Evolutionary conservation across 2,329 filamentous ascomycete species (phyloP).

Genomic region (Malbranchea zuffiana): DNA sequence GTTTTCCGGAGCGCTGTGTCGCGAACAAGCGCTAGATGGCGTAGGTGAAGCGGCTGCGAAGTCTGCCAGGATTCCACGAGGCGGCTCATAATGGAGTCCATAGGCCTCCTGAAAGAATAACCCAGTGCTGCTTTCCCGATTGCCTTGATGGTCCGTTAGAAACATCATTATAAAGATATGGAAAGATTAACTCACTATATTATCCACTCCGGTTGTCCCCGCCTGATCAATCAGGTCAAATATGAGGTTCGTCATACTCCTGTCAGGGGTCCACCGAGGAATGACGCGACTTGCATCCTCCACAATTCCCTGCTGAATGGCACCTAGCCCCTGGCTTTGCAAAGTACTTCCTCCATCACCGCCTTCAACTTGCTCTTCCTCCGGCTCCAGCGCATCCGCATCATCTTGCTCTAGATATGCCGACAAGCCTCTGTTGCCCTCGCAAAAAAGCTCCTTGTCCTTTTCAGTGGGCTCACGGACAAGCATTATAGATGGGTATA

Average conservation of each 20-base stretch:
- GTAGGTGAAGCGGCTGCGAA: slow-evolving; percentile 48
- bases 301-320: slow-evolving; percentile 6
- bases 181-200: slow-evolving; percentile 27
- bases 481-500: slow-evolving; percentile 36
- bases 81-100: slow-evolving; percentile 43
- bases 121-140: slow-evolving; percentile 38
- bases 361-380: slow-evolving; percentile 20
- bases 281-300: slow-evolving; percentile 28
- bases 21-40: slow-evolving; percentile 46
- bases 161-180: background rate
- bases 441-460: slow-evolving; percentile 33
- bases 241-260: slow-evolving; percentile 42
- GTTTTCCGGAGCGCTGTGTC: slow-evolving; percentile 42
- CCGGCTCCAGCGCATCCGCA: slow-evolving; percentile 23
- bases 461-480: slow-evolving; percentile 31
- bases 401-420: slow-evolving; percentile 22
- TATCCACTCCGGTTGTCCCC: slow-evolving; percentile 41
- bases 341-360: slow-evolving; percentile 14
- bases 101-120: slow-evolving; percentile 42
- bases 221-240: slow-evolving; percentile 39
- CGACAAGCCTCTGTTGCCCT: slow-evolving; percentile 23
- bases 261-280: slow-evolving; percentile 47
- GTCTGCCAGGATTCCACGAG: slow-evolving; percentile 47
- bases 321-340: background rate
- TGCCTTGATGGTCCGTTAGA: slow-evolving; percentile 20